These are phyloP conservation scores for Tuber brumale DNA, from an alignment of 495 filamentous ascomycete genomes.

Conservation along the genomic window DNA sequence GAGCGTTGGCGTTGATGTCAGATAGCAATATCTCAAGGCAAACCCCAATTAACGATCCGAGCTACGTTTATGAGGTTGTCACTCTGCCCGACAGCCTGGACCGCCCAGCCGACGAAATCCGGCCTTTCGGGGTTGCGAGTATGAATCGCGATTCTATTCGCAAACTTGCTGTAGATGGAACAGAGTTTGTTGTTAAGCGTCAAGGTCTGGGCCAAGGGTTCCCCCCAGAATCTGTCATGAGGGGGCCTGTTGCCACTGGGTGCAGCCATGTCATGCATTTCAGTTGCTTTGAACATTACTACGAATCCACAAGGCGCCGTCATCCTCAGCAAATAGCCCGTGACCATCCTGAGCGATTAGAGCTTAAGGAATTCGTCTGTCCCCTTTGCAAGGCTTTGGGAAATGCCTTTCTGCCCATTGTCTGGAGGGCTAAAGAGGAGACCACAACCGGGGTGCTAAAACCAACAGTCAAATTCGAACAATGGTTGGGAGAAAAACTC, in stretches of 20 bases:
- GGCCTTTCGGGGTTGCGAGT: constrained; percentile 83
- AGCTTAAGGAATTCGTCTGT: constrained; percentile 82
- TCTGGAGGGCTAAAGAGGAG: constrained; percentile 89
- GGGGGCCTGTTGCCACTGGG: constrained; percentile 80
- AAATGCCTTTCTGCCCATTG: constrained; percentile 89
- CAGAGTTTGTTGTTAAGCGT: constrained; percentile 62
- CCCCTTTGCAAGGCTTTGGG: constrained; percentile 97
- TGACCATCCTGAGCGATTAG: constrained; percentile 74
- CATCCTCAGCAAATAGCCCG: constrained; percentile 88
- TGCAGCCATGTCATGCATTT: constrained; percentile 99
- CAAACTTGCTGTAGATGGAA: constrained; percentile 65
- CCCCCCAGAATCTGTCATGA: constrained; percentile 55
- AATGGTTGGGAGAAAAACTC: constrained; percentile 53
- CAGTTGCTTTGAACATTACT: constrained; percentile 86
- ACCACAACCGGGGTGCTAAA: constrained; percentile 63
- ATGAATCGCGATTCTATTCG: constrained; percentile 72
- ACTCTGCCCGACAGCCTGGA: constrained; percentile 74
- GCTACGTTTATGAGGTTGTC: constrained; percentile 76
- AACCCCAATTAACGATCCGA: constrained; percentile 70
- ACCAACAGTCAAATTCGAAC: constrained; percentile 53
- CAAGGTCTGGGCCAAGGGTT: constrained; percentile 87
- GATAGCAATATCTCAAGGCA: constrained; percentile 82
- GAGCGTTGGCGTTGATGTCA: constrained; percentile 81
- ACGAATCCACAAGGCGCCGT: constrained; percentile 68
- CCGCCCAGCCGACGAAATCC: constrained; percentile 67